A percentile compares a stretch with the other conserved stretches of the same genome.
Conservation (phyloP, 192 early-diverging fungal species). For the Phycomyces blakesleeanus region DNA sequence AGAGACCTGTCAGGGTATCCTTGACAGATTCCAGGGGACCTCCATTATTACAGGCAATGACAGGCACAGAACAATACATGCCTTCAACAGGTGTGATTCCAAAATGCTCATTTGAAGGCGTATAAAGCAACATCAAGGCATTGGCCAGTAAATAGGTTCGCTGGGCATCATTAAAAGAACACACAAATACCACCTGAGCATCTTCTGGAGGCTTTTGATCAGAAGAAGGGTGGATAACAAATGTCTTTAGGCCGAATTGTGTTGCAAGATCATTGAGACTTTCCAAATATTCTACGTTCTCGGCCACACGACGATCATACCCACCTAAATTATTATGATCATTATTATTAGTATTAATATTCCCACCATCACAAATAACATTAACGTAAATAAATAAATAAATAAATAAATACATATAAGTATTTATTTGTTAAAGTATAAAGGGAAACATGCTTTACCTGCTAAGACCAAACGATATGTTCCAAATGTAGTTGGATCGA, state of each 20-base stretch:
- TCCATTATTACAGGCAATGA: conserved; percentile 82
- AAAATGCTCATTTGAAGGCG: conserved; percentile 91
- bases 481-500: conserved; percentile 26
- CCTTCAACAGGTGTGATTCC: conserved; percentile 97
- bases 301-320: conserved; percentile 78
- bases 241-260: conserved; percentile 40
- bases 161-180: conserved; percentile 81
- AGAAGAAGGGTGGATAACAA: conserved; percentile 38
- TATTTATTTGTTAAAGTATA: no score
- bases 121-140: conserved; percentile 75
- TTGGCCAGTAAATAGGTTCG: conserved; percentile 64
- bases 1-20: conserved; percentile 70
- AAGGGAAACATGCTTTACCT: no score
- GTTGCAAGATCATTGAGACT: conserved; percentile 66
- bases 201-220: conserved; percentile 27
- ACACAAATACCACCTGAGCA: conserved; percentile 79
- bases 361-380: no score
- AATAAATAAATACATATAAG: no score
- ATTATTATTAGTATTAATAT: no score
- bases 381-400: no score
- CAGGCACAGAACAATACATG: conserved; percentile 86
- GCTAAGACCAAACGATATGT: conserved; percentile 68
- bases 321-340: no score
- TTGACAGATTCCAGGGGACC: conserved; percentile 82
- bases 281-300: conserved; percentile 80